These are phyloP conservation scores for Neoscytalidium dimidiatum DNA, from an alignment of 2,329 filamentous ascomycete genomes.

Conservation along the genomic window DNA sequence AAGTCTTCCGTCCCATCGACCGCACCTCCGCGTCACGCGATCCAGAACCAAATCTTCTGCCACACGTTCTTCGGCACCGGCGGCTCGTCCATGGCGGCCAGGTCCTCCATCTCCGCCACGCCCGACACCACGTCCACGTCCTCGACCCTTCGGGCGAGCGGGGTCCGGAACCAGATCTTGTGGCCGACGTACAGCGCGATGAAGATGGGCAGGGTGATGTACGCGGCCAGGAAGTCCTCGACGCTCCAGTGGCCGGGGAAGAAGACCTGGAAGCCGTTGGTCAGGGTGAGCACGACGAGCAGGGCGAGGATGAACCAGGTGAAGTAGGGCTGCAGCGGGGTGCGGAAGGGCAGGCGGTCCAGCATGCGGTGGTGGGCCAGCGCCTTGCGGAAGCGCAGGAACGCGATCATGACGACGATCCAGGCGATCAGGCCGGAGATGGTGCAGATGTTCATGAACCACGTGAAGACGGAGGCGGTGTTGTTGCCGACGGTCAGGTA, in stretches of 20 bases:
- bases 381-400: constrained; percentile 56
- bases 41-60: constrained; percentile 39
- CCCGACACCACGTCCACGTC: constrained; percentile 37
- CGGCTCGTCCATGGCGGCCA: constrained; percentile 34
- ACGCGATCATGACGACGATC: constrained; percentile 57
- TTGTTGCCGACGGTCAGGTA: constrained; percentile 52
- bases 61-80: constrained; percentile 36
- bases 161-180: constrained; percentile 32
- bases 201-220: constrained; percentile 38
- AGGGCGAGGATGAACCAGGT: neutral
- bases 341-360: neutral
- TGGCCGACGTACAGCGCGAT: constrained; percentile 36
- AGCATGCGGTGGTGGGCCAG: constrained; percentile 48
- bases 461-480: constrained; percentile 58
- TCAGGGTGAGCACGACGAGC: neutral
- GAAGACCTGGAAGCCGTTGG: constrained; percentile 2
- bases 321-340: neutral
- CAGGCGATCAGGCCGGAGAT: constrained; percentile 57
- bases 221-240: neutral
- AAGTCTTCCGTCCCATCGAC: no score
- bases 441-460: constrained; percentile 71
- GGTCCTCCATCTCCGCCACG: constrained; percentile 39
- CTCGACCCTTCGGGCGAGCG: constrained; percentile 30
- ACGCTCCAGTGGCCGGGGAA: neutral
- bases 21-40: no score